Percentiles rank a stretch among this genome's conserved stretches.
phyloP scores from a whole-genome alignment of 2,329 filamentous ascomycete species.

The Trichoderma koningii region DNA sequence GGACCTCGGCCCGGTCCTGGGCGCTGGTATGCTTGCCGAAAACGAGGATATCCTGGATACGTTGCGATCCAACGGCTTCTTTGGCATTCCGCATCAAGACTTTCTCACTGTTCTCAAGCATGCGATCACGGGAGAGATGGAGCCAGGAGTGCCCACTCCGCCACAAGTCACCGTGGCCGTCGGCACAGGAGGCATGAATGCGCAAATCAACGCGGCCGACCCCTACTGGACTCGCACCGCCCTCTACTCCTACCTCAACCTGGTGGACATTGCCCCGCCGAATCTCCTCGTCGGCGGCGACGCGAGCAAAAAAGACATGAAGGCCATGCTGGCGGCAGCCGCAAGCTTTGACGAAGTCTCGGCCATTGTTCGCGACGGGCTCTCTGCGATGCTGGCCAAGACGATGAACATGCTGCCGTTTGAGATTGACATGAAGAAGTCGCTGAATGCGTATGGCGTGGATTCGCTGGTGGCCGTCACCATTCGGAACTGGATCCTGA shows the following conservation, averaged over 20 bases:
- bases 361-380: slow-evolving; percentile 41
- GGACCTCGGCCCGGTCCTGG: slow-evolving; percentile 55
- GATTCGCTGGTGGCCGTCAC: slow-evolving; percentile 57
- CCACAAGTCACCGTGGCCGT: slow-evolving; percentile 55
- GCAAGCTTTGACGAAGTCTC: slow-evolving; percentile 36
- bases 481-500: slow-evolving; percentile 53
- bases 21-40: slow-evolving; percentile 56
- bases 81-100: slow-evolving; percentile 54
- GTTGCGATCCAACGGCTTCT: slow-evolving; percentile 55
- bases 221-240: slow-evolving; percentile 57
- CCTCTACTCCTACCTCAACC: slow-evolving; percentile 51
- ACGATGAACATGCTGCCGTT: slow-evolving; percentile 49
- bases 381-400: slow-evolving; percentile 47
- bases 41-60: slow-evolving; percentile 51
- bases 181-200: slow-evolving; percentile 56
- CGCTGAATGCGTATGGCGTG: slow-evolving; percentile 51
- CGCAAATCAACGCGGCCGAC: slow-evolving; percentile 54
- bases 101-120: slow-evolving; percentile 51
- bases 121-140: slow-evolving; percentile 46
- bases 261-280: slow-evolving; percentile 48
- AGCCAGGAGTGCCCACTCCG: slow-evolving; percentile 40
- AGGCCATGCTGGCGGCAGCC: slow-evolving; percentile 39
- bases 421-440: slow-evolving; percentile 47
- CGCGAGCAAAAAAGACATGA: slow-evolving; percentile 35
- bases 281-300: slow-evolving; percentile 33